Evolutionary conservation across 2,329 filamentous ascomycete species (phyloP).

Genomic region (Aspergillus thermomutatus): DNA sequence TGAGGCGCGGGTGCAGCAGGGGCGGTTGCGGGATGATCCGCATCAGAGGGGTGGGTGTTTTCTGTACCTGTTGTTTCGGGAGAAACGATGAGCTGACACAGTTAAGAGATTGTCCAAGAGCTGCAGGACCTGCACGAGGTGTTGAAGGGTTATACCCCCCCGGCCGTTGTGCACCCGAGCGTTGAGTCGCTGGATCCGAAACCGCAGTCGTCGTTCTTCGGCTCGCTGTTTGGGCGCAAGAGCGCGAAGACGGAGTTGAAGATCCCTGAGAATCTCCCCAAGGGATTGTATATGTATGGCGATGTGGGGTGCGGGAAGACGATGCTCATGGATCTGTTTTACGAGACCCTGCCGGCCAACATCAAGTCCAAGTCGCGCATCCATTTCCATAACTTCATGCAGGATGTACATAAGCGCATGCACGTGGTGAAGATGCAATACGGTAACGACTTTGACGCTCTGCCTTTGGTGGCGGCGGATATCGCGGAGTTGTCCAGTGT

Average conservation of each 20-base stretch:
- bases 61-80: background rate
- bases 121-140: constrained; percentile 87
- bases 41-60: constrained; percentile 74
- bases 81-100: background rate
- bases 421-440: constrained; percentile 87
- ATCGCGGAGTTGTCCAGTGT: constrained; percentile 83
- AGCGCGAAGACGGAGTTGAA: constrained; percentile 28
- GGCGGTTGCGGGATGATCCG: constrained; percentile 77
- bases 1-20: constrained; percentile 71
- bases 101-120: constrained; percentile 75
- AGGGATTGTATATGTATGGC: constrained; percentile 90
- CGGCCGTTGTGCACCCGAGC: constrained; percentile 71
- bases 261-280: constrained; percentile 73
- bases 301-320: constrained; percentile 98
- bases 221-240: constrained; percentile 41
- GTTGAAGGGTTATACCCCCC: constrained; percentile 69
- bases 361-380: constrained; percentile 85
- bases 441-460: constrained; percentile 82
- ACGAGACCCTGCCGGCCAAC: constrained; percentile 79
- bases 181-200: constrained; percentile 63
- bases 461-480: constrained; percentile 91
- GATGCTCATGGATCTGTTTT: constrained; percentile 99
- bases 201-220: constrained; percentile 52
- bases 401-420: constrained; percentile 86
- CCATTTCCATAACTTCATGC: constrained; percentile 99